Conservation (phyloP, 306 rosid genomes). For the Malus sylvestris region DNA sequence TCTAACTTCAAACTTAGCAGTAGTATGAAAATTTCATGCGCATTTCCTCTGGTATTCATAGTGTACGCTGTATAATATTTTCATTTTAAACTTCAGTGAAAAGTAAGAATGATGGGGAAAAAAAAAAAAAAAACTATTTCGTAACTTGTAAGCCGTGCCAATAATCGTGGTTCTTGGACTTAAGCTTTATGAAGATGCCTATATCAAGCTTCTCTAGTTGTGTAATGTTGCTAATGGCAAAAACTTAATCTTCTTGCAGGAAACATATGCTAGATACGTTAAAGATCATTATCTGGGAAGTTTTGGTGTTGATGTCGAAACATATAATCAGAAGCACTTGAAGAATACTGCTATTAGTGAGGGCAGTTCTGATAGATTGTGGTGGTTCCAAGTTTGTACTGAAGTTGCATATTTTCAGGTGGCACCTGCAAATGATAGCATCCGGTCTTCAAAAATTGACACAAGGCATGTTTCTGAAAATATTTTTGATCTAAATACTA, state of each 20-base stretch:
- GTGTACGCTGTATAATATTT: background rate
- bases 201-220: background rate
- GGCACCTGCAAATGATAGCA: constrained; percentile 79
- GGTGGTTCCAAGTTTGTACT: constrained; percentile 99
- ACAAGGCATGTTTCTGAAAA: constrained; percentile 34
- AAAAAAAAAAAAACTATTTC: too few relatives aligned
- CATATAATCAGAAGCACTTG: constrained; percentile 62
- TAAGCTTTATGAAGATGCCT: constrained; percentile 7
- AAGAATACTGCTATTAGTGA: constrained; percentile 49
- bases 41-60: background rate
- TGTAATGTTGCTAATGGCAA: constrained; percentile 19
- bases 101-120: background rate
- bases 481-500: background rate
- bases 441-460: constrained; percentile 76
- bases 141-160: background rate
- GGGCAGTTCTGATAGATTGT: constrained; percentile 54
- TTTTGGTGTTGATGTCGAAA: constrained; percentile 10
- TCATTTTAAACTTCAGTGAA: background rate
- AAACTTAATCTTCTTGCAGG: constrained; percentile 41
- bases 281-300: constrained; percentile 51
- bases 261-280: constrained; percentile 63
- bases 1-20: background rate
- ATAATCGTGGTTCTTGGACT: background rate
- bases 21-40: background rate
- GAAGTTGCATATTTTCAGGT: constrained; percentile 97